A percentile compares a stretch with the other conserved stretches of the same genome.
These are phyloP conservation scores for Aspergillus calidoustus DNA, from an alignment of 2,329 filamentous ascomycete species.

Conservation along the genomic window DNA sequence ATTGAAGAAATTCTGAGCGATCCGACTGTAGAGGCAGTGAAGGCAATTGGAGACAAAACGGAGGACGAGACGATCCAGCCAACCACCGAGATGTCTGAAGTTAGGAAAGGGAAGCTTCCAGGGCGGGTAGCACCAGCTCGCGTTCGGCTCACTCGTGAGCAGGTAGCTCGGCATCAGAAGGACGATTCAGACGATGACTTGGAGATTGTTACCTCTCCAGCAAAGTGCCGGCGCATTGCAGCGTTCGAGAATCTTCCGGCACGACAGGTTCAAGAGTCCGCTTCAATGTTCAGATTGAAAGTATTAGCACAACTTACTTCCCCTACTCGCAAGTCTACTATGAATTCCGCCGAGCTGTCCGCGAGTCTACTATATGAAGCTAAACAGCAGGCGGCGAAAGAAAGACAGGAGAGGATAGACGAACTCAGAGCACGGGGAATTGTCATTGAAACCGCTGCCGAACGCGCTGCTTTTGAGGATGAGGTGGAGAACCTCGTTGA, in stretches of 20 bases:
- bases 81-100: slow-evolving; percentile 31
- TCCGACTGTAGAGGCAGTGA: slow-evolving; percentile 28
- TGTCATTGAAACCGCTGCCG: slow-evolving; percentile 80
- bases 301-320: slow-evolving; percentile 73
- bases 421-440: slow-evolving; percentile 79
- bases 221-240: slow-evolving; percentile 50
- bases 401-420: slow-evolving; percentile 77
- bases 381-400: slow-evolving; percentile 76
- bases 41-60: slow-evolving; percentile 12
- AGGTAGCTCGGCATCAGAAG: slow-evolving; percentile 39
- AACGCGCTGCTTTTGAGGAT: slow-evolving; percentile 79
- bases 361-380: slow-evolving; percentile 70
- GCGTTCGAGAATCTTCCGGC: slow-evolving; percentile 72
- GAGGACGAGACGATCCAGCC: slow-evolving; percentile 19
- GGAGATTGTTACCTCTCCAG: slow-evolving; percentile 61
- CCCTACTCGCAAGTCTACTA: slow-evolving; percentile 58
- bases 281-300: slow-evolving; percentile 70
- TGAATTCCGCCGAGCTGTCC: slow-evolving; percentile 74
- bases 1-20: slow-evolving; percentile 42
- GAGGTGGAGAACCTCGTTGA: slow-evolving; percentile 88
- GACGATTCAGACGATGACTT: slow-evolving; percentile 60
- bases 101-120: slow-evolving; percentile 34
- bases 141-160: slow-evolving; percentile 46
- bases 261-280: slow-evolving; percentile 63
- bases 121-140: slow-evolving; percentile 40